Evolutionary conservation across 768 basidiomycete genomes (phyloP).

Genomic region (Auricularia heimuer): DNA sequence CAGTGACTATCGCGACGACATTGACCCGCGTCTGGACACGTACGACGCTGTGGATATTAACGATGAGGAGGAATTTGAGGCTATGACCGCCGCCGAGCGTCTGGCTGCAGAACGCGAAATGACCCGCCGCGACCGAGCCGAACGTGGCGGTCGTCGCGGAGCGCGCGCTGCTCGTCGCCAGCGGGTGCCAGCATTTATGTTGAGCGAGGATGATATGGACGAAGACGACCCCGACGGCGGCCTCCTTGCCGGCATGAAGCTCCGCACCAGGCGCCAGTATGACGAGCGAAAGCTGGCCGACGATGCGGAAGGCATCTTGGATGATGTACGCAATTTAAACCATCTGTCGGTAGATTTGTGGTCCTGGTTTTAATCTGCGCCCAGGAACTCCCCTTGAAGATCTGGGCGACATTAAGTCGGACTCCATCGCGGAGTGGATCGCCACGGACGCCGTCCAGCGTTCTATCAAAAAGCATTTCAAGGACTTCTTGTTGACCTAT

Average conservation of each 20-base stretch:
- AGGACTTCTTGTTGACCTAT: constrained; percentile 91
- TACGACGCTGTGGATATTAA: constrained; percentile 86
- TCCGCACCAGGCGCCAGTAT: constrained; percentile 80
- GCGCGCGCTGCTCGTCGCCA: constrained; percentile 67
- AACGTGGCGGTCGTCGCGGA: constrained; percentile 56
- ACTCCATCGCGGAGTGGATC: constrained; percentile 97
- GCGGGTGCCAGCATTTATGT: constrained; percentile 80
- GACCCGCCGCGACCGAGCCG: constrained; percentile 76
- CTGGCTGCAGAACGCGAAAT: constrained; percentile 80
- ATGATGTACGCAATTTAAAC: constrained; percentile 46
- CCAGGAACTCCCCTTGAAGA: constrained; percentile 90
- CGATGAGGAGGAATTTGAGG: constrained; percentile 57
- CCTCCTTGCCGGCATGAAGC: constrained; percentile 60
- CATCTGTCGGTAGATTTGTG: no score
- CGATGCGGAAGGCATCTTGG: constrained; percentile 72
- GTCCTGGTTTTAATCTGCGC: constrained; percentile 6
- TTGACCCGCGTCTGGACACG: constrained; percentile 69
- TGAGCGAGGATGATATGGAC: constrained; percentile 71
- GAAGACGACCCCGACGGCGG: constrained; percentile 53
- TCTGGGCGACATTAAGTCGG: constrained; percentile 94
- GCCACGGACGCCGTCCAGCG: constrained; percentile 83
- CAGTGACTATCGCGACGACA: constrained; percentile 65
- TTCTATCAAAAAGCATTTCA: constrained; percentile 86
- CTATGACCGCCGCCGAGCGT: constrained; percentile 57
- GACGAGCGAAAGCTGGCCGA: constrained; percentile 88